phyloP scores from a whole-genome alignment of 805 yeast genomes.

The Candida cerambycidarum region DNA sequence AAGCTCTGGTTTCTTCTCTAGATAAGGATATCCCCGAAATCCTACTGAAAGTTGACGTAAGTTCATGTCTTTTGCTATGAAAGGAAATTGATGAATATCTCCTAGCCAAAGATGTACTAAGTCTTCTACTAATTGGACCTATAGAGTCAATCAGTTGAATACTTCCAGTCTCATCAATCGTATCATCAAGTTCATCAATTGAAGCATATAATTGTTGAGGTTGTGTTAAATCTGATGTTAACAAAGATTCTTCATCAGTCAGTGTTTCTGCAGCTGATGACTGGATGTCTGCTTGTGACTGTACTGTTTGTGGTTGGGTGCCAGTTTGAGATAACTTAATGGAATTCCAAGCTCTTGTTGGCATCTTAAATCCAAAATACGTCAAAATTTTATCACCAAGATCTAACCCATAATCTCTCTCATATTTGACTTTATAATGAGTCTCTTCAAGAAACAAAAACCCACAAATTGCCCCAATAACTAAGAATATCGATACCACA shows the following conservation, averaged over 20 bases:
- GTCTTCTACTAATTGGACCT: conserved; percentile 15
- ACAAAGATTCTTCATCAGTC: conserved; percentile 1
- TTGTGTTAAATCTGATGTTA: background rate
- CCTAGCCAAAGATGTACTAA: conserved; percentile 22
- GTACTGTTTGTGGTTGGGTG: background rate
- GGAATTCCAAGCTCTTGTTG: conserved; percentile 30
- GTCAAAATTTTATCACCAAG: conserved; percentile 34
- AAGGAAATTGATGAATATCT: conserved; percentile 16
- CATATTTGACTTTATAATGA: conserved; percentile 22
- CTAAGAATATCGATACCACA: conserved; percentile 29
- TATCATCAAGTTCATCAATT: conserved; percentile 8
- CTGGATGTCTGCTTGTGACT: background rate
- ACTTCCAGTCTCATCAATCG: conserved; percentile 6
- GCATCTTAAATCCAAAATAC: conserved; percentile 25
- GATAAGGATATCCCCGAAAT: conserved; percentile 13
- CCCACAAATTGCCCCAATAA: conserved; percentile 27
- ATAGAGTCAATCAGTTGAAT: conserved; percentile 8
- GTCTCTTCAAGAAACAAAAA: conserved; percentile 41
- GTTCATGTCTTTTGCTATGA: conserved; percentile 2
- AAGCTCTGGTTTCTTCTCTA: conserved; percentile 14
- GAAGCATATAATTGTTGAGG: conserved; percentile 14
- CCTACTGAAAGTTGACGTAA: conserved; percentile 11
- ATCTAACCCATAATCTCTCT: conserved; percentile 33
- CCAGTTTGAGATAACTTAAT: background rate
- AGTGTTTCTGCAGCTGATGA: background rate